Percentiles rank a stretch among this genome's conserved stretches.
These are phyloP conservation scores for Penicillium sp. DNA, from an alignment of 2,329 filamentous ascomycete species.

Conservation along the genomic window DNA sequence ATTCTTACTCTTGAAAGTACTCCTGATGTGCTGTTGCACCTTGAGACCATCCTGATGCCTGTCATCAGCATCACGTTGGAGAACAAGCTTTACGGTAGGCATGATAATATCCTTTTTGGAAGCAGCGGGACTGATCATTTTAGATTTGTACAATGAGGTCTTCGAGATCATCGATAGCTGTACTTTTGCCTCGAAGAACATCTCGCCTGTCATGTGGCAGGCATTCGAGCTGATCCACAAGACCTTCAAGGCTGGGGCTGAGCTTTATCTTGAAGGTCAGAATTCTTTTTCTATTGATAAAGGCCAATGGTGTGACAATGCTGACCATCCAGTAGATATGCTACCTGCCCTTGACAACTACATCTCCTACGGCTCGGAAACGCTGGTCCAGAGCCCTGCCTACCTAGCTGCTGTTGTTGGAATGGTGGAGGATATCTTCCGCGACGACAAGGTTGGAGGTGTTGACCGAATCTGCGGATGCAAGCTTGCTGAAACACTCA, in stretches of 20 bases:
- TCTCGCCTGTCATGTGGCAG: conserved; percentile 96
- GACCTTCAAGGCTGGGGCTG: conserved; percentile 94
- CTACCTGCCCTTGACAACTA: conserved; percentile 96
- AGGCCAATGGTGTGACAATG: background rate
- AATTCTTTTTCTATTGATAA: conserved; percentile 20
- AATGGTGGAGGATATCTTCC: conserved; percentile 94
- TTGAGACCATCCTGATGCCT: conserved; percentile 94
- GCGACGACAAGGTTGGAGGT: conserved; percentile 82
- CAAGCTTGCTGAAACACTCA: conserved; percentile 94
- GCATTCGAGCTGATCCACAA: conserved; percentile 95
- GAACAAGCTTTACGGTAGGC: conserved; percentile 79
- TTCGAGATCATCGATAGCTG: conserved; percentile 99
- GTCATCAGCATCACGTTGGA: conserved; percentile 93
- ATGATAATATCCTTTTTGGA: conserved; percentile 32
- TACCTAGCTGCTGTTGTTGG: conserved; percentile 84
- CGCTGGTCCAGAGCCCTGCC: conserved; percentile 72
- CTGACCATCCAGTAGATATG: conserved; percentile 60
- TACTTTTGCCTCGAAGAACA: conserved; percentile 93
- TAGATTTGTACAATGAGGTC: conserved; percentile 86
- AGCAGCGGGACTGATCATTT: background rate
- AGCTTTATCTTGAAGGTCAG: conserved; percentile 75
- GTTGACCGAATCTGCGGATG: conserved; percentile 95
- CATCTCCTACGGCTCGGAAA: conserved; percentile 80
- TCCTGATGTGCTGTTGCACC: conserved; percentile 86
- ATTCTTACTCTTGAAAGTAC: conserved; percentile 97